Evolutionary conservation across 2,329 filamentous ascomycete species (phyloP).

Genomic region (Meredithiella fracta): DNA sequence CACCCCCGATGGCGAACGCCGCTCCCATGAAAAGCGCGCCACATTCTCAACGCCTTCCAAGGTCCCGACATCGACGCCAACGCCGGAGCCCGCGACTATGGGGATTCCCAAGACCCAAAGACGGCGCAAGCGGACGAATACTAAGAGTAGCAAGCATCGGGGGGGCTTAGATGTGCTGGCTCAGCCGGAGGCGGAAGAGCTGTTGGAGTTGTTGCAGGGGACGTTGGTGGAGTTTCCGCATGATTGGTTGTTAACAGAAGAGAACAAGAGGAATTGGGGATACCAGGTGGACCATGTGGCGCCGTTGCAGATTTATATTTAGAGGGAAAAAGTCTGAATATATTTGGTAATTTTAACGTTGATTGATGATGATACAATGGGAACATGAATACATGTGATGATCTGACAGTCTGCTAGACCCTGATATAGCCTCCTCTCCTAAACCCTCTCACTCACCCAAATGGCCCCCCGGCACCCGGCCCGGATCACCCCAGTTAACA

Average conservation of each 20-base stretch:
- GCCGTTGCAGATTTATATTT: conserved; percentile 74
- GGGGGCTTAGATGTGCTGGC: conserved; percentile 62
- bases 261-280: conserved; percentile 87
- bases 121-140: conserved; percentile 51
- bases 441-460: conserved; percentile 69
- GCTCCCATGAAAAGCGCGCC: conserved; percentile 31
- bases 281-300: conserved; percentile 94
- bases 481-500: conserved; percentile 73
- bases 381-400: neutral
- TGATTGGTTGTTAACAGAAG: conserved; percentile 85
- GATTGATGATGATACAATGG: neutral
- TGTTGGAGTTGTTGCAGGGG: conserved; percentile 70
- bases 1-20: conserved; percentile 8
- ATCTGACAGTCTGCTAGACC: too few relatives aligned
- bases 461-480: conserved; percentile 87
- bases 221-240: conserved; percentile 86
- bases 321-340: neutral
- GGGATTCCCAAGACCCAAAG: conserved; percentile 24
- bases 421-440: too few relatives aligned
- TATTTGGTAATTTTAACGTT: neutral
- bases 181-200: conserved; percentile 60
- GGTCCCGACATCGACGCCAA: too few relatives aligned
- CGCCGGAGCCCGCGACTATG: conserved; percentile 24
- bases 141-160: conserved; percentile 48
- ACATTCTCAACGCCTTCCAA: conserved; percentile 38